Base-by-base conservation (phyloP, 2,329 filamentous ascomycete genomes). In the Aspergillus novofumigatus region DNA sequence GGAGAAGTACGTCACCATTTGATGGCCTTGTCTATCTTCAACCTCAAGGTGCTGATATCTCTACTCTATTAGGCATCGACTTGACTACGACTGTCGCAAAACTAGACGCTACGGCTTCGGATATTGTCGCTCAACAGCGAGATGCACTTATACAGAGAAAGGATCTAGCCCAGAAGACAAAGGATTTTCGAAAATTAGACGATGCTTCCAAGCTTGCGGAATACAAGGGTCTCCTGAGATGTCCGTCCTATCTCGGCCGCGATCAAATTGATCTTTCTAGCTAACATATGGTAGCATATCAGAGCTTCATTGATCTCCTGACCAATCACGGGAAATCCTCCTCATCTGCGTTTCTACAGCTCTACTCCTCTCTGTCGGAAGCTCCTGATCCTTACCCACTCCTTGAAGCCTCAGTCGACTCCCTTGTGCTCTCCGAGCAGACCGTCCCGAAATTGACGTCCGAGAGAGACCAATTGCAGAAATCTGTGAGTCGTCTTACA, bases 141-240 rank as follows among this genome's bases (percentile, higher is more conserved):
- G 94, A 97, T 74, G 91, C 93, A n/a, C 89, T 96, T 4, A 88
- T 97, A 0, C 93, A 99, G 73, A 85, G 94, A 53, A 99, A 99
- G 72, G 95, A 99, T 59, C 81, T 99, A 21, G 94, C 95, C n/a
- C 92, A 97, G 71, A 97, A 97, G 81, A 99, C 94, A 0, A 99
- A 99, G 70, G 93, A 97, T 68, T 99, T 97, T 67, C 83, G 92
- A 59, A 97, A 97, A 74, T 83, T 96, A 10, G 93, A 97, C 66
- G 92, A 99, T 79, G 79, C 88, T 10, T 85, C 84, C 56, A 99
- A 97, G 75, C 78, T 99, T 54, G 81, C 81, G 4, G 94, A 99
- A 74, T 86, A 96, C 78, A 99, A 97, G 77, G 86, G 86, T 42
- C 78, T 99, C 52, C 77, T 99, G 58, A 97, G 96, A 81, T 87